A percentile compares a stretch with the other conserved stretches of the same genome.
Evolutionary conservation across 176 grass and related monocot genomes (phyloP).

Genomic region (Otatea glauca): DNA sequence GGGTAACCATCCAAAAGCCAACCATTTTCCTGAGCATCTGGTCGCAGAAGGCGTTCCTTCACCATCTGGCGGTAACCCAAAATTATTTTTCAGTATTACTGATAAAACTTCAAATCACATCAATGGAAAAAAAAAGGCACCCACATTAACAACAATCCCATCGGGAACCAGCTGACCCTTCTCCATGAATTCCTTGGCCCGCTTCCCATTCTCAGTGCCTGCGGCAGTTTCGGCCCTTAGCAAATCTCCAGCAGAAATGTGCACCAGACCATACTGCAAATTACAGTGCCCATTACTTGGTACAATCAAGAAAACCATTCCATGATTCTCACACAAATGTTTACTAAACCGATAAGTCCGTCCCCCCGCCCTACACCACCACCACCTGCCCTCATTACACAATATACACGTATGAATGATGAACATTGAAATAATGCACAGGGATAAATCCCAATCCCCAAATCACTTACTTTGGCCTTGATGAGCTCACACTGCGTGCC

Average conservation of each 20-base stretch:
- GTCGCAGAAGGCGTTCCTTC: conserved; percentile 77
- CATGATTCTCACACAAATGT: not conserved
- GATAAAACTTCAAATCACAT: conserved; percentile 3
- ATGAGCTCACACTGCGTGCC: conserved; percentile 96
- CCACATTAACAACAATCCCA: conserved; percentile 89
- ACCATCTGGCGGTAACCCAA: conserved; percentile 64
- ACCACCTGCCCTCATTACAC: not conserved
- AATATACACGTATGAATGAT: not conserved
- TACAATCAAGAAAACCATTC: not conserved
- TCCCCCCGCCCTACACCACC: not conserved
- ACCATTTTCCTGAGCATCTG: conserved; percentile 85
- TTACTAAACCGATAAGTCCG: conserved; percentile 4
- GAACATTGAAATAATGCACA: not conserved
- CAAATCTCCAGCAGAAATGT: conserved; percentile 95
- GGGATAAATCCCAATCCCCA: not conserved
- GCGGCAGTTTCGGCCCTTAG: conserved; percentile 84
- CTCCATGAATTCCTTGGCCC: conserved; percentile 93
- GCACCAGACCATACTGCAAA: conserved; percentile 80
- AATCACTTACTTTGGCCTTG: conserved; percentile 73
- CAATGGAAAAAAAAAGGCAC: not conserved
- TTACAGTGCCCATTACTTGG: conserved; percentile 31
- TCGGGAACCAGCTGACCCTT: conserved; percentile 88
- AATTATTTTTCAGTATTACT: not conserved
- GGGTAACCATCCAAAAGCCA: conserved; percentile 98
- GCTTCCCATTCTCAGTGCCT: conserved; percentile 76